A percentile compares a stretch with the other conserved stretches of the same genome.
These are phyloP conservation scores for Canna indica DNA, from an alignment of 176 grass and related monocot genomes.

Conservation along the genomic window DNA sequence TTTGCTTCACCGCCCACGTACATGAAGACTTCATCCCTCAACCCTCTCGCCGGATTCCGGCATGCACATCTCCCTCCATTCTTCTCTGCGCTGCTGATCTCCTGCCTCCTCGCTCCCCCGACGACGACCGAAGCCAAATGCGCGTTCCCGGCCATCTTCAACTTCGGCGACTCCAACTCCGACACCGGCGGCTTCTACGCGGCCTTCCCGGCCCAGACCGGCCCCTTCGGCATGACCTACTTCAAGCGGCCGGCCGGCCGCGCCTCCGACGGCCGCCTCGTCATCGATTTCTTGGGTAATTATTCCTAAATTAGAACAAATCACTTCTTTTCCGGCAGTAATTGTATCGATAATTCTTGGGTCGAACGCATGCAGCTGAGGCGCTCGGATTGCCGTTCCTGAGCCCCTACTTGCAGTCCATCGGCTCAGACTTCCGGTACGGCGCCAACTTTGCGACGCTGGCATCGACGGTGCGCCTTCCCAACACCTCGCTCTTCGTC, in stretches of 20 bases:
- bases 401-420: slow-evolving; percentile 65
- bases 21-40: background rate
- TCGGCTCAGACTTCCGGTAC: slow-evolving; percentile 52
- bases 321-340: no score
- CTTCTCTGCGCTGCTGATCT: background rate
- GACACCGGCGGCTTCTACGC: slow-evolving; percentile 68
- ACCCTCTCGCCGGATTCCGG: background rate
- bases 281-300: slow-evolving; percentile 65
- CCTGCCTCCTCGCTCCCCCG: background rate
- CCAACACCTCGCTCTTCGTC: slow-evolving; percentile 65
- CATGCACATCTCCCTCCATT: background rate
- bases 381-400: slow-evolving; percentile 52
- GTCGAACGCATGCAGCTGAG: slow-evolving; percentile 22
- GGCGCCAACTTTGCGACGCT: slow-evolving; percentile 76
- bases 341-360: no score
- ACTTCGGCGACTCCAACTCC: slow-evolving; percentile 57
- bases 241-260: slow-evolving; percentile 46
- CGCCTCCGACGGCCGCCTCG: slow-evolving; percentile 58
- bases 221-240: slow-evolving; percentile 64
- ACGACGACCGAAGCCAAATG: slow-evolving; percentile 20
- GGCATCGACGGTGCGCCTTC: slow-evolving; percentile 57
- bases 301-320: background rate
- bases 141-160: slow-evolving; percentile 44
- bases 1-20: no score
- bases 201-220: slow-evolving; percentile 46